These are phyloP conservation scores for Saccharomyces cerevisiae DNA, from an alignment of 805 yeast species.

Conservation along the genomic window DNA sequence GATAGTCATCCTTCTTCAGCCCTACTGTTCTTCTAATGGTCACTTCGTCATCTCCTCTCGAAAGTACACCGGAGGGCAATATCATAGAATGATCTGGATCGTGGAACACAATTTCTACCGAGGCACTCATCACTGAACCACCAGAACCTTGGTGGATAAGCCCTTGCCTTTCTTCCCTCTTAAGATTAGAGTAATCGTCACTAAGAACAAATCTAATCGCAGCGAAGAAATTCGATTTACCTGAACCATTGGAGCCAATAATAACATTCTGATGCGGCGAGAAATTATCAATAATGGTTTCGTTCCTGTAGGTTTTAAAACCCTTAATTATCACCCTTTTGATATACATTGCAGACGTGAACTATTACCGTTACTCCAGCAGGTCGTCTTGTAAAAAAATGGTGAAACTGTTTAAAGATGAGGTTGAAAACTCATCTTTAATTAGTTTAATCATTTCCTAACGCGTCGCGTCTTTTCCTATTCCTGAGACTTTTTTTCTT, in stretches of 20 bases:
- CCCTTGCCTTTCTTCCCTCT: constrained; percentile 78
- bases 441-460: background rate
- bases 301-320: constrained; percentile 83
- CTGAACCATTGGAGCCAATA: constrained; percentile 93
- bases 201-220: constrained; percentile 89
- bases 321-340: constrained; percentile 72
- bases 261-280: constrained; percentile 81
- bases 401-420: background rate
- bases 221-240: constrained; percentile 90
- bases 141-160: constrained; percentile 86
- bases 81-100: constrained; percentile 72
- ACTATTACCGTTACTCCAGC: background rate
- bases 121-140: constrained; percentile 84
- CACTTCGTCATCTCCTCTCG: constrained; percentile 50
- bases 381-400: background rate
- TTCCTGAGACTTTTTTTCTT: background rate
- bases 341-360: constrained; percentile 30
- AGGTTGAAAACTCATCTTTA: background rate
- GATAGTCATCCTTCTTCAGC: constrained; percentile 84
- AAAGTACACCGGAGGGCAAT: constrained; percentile 34
- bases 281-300: constrained; percentile 65
- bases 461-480: background rate
- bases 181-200: constrained; percentile 80
- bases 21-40: constrained; percentile 83
- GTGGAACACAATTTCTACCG: constrained; percentile 82